These are phyloP conservation scores for Suhomyces coccinellae DNA, from an alignment of 1,139 yeast genomes.

Conservation along the genomic window DNA sequence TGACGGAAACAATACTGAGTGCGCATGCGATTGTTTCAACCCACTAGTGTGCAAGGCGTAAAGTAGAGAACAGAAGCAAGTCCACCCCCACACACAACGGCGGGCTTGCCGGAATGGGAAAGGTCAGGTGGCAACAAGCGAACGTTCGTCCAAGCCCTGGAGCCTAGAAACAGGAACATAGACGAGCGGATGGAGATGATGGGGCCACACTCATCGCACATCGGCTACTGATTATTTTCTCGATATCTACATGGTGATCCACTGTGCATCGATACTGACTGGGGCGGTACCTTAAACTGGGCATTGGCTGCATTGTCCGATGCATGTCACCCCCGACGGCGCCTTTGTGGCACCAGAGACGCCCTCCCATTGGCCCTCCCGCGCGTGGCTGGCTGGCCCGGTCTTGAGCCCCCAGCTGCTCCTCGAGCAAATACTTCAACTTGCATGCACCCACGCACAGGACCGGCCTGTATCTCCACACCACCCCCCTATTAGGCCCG, in stretches of 20 bases:
- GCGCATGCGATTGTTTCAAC: too few relatives aligned
- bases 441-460: background rate
- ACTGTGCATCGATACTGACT: background rate
- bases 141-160: too few relatives aligned
- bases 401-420: background rate
- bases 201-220: conserved; percentile 1
- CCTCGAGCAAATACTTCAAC: background rate
- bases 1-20: too few relatives aligned
- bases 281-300: background rate
- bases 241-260: background rate
- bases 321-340: background rate
- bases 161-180: too few relatives aligned
- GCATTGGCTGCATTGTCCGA: background rate
- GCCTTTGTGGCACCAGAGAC: background rate
- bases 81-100: too few relatives aligned
- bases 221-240: conserved; percentile 1
- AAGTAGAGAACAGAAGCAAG: too few relatives aligned
- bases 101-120: too few relatives aligned
- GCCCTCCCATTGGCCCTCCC: background rate
- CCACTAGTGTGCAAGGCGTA: too few relatives aligned
- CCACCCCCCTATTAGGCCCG: background rate
- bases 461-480: conserved; percentile 2
- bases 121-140: too few relatives aligned
- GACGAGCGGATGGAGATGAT: background rate
- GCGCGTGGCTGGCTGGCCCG: background rate